Evolutionary conservation across 208 protist genomes (phyloP).

Genomic region (Leishmania braziliensis): DNA sequence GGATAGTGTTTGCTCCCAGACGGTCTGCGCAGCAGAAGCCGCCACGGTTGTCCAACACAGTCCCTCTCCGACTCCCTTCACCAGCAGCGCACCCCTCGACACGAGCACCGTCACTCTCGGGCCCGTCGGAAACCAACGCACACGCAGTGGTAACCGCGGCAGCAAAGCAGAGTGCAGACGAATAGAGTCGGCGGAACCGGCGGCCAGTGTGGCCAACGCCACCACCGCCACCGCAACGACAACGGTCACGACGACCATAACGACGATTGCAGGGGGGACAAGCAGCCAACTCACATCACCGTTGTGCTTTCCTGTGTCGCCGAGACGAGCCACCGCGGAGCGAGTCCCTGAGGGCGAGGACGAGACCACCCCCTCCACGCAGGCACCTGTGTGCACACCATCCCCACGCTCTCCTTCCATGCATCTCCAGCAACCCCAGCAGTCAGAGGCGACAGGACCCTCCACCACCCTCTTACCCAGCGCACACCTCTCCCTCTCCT

Average conservation of each 20-base stretch:
- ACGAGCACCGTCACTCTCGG: slow-evolving; percentile 1
- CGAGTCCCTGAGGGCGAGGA: not conserved
- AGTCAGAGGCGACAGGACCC: not conserved
- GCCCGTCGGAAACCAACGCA: not conserved
- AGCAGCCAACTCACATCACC: not conserved
- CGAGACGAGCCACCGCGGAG: not conserved
- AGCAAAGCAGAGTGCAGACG: slow-evolving; percentile 9
- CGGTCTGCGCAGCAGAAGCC: not conserved
- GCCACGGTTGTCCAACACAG: not conserved
- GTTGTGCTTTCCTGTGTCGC: not conserved
- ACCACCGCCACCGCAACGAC: not conserved
- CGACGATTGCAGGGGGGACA: not conserved
- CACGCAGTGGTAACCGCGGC: not conserved
- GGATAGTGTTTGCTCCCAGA: not conserved
- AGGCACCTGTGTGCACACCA: not conserved
- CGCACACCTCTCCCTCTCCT: not conserved
- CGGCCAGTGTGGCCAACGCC: not conserved
- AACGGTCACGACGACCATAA: not conserved
- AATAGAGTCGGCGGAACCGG: not conserved
- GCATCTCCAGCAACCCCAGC: not conserved
- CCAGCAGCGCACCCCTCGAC: not conserved
- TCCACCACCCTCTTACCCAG: not conserved
- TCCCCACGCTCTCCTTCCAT: not conserved
- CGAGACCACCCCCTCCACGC: not conserved
- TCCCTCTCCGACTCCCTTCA: not conserved